Evolutionary conservation across 2,329 filamentous ascomycete species (phyloP), one percentile per base, ranked within the genome.

Genomic region (Botrytis sinoallii): DNA sequence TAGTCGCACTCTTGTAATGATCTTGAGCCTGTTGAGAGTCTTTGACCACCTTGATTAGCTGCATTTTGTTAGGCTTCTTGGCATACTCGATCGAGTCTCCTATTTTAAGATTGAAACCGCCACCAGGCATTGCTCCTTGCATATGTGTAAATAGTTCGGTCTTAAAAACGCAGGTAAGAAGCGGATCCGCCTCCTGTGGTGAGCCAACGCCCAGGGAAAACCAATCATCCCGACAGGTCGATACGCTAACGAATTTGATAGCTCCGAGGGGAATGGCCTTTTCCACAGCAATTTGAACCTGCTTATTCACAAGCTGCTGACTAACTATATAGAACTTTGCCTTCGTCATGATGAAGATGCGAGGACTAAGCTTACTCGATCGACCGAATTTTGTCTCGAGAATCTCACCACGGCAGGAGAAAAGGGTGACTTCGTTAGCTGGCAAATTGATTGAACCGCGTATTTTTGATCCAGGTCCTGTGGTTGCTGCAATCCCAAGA

Each of bases 121-220:
- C 93, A 4, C 76, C 80, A 64, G 92, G 91, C 83, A 97, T 92
- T 70, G 90, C 90, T 69, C 89, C 90, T 81, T 91, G 90, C 84
- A 99, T 90, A 76, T 98, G 95, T 0, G 95, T 97, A 81, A 98
- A 97, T 83, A 99, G 91, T 81, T 99, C 96, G 0, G 96, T 99
- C 86, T 99, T 99, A 83, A 99, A 90, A 32, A 98, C 85, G 81
- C 96, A 99, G 84, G 91, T 97, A 79, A 99, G 83, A 35, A 99
- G 86, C n/a, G 96, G 94, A 82, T 99, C 96, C 0, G 96, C 88
- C 81, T 98, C 95, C 81, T 97, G 94, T 14, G 91, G 91, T 46
- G 95, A 95, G n/a, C 93, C 94, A 63, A 97, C 88, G 4, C 95
- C 93, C 52, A 99, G 86, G 1, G 95, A 94, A 83, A 99, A 98